Percentiles rank a stretch among this genome's conserved stretches.
phyloP scores from a whole-genome alignment of 805 yeast species.

The Wickerhamomyces hampshirensis region DNA sequence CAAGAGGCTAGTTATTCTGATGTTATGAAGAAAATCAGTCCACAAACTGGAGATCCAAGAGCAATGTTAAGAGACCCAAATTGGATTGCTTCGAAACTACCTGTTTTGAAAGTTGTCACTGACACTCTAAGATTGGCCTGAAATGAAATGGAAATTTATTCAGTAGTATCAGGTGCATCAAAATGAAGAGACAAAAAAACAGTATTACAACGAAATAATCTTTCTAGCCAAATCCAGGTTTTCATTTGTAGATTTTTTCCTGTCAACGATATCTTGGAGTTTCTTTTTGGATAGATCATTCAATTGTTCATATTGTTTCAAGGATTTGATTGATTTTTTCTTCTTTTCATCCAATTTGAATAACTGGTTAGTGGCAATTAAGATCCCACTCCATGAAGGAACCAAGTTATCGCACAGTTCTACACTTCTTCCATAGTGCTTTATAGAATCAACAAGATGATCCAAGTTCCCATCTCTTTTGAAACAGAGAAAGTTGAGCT shows the following conservation, averaged over 20 bases:
- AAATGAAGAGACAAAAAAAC: no score
- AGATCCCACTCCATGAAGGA: constrained; percentile 73
- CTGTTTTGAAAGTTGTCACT: constrained; percentile 30
- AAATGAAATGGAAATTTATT: no score
- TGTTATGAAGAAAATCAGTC: constrained; percentile 37
- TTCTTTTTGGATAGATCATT: constrained; percentile 9
- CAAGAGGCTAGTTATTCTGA: constrained; percentile 54
- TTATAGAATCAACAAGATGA: constrained; percentile 20
- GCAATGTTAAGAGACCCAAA: constrained; percentile 71
- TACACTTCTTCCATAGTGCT: constrained; percentile 62
- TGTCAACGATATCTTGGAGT: constrained; percentile 13
- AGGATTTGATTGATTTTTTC: background rate
- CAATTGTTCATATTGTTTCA: constrained; percentile 6
- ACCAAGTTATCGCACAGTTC: constrained; percentile 69
- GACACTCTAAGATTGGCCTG: no score
- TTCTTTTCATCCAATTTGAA: constrained; percentile 9
- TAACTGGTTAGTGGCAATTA: constrained; percentile 31
- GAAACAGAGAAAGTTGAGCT: constrained; percentile 27
- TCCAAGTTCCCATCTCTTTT: constrained; percentile 6
- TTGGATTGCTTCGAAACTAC: constrained; percentile 72
- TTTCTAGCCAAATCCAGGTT: constrained; percentile 17
- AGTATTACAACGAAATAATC: background rate
- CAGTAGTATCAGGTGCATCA: background rate
- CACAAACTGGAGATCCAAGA: constrained; percentile 61
- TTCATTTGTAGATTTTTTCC: constrained; percentile 11